Percentiles rank a stretch among this genome's conserved stretches.
phyloP scores from a whole-genome alignment of 1,284 basidiomycete genomes.

The Trametes sp. region DNA sequence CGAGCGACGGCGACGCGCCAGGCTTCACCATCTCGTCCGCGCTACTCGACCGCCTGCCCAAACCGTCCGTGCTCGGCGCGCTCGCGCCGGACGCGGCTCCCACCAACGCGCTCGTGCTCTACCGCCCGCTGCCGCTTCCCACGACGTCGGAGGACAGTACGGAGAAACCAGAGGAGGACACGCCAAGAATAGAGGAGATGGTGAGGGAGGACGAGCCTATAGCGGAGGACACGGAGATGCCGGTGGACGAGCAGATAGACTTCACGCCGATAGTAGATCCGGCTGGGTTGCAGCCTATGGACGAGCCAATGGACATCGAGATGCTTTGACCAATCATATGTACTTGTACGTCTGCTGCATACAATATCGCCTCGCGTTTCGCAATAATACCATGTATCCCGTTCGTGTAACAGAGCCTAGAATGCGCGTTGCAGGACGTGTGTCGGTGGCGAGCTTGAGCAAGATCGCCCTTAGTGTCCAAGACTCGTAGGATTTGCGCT shows the following conservation, averaged over 20 bases:
- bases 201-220: conserved; percentile 11
- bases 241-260: conserved; percentile 22
- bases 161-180: conserved; percentile 25
- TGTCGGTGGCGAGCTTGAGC: too few relatives aligned
- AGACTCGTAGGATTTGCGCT: too few relatives aligned
- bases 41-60: conserved; percentile 51
- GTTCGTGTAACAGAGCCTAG: too few relatives aligned
- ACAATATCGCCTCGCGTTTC: too few relatives aligned
- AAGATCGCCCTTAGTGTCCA: too few relatives aligned
- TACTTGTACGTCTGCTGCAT: background rate
- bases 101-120: conserved; percentile 66
- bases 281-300: conserved; percentile 29
- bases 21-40: conserved; percentile 52
- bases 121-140: conserved; percentile 50
- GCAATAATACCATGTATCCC: too few relatives aligned
- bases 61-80: conserved; percentile 19
- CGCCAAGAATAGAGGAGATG: conserved; percentile 15
- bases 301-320: conserved; percentile 71
- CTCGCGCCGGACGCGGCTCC: conserved; percentile 30
- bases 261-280: conserved; percentile 23
- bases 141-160: conserved; percentile 25
- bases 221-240: conserved; percentile 21
- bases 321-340: conserved; percentile 26
- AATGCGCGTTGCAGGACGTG: too few relatives aligned
- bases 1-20: conserved; percentile 3